Conservation (phyloP, 1,284 basidiomycete species). For the Abortiporus biennis region DNA sequence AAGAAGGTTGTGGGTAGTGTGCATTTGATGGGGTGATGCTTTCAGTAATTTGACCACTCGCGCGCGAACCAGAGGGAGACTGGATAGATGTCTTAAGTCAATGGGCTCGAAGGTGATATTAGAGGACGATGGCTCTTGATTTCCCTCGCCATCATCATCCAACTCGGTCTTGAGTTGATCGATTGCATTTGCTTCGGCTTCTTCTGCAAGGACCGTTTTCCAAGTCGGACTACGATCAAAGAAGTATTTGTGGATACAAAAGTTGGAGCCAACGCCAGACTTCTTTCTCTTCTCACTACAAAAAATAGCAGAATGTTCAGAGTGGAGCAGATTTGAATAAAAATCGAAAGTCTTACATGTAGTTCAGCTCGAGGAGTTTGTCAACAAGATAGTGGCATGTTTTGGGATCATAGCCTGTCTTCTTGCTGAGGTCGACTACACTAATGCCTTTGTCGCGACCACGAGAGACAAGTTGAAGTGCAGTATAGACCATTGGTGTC, state of each 20-base stretch:
- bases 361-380: conserved; percentile 63
- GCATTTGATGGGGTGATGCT: conserved; percentile 58
- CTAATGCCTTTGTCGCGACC: conserved; percentile 74
- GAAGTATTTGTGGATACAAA: conserved; percentile 74
- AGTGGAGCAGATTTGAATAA: background rate
- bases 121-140: conserved; percentile 21
- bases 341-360: conserved; percentile 55
- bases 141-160: conserved; percentile 26
- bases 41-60: conserved; percentile 65
- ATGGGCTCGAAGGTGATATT: conserved; percentile 60
- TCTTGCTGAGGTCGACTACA: conserved; percentile 70
- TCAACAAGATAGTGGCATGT: conserved; percentile 82
- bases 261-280: conserved; percentile 71
- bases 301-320: conserved; percentile 3
- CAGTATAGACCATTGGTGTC: conserved; percentile 80
- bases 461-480: conserved; percentile 80
- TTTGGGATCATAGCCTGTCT: conserved; percentile 85
- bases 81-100: conserved; percentile 69
- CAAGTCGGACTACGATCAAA: conserved; percentile 65
- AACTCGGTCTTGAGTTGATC: conserved; percentile 22
- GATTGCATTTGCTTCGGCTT: conserved; percentile 33
- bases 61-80: conserved; percentile 58
- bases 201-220: conserved; percentile 67
- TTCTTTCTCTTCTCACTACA: conserved; percentile 66
- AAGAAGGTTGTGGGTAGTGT: conserved; percentile 64